These are phyloP conservation scores for Rhytidiadelphus loreus DNA, from an alignment of 225 moss, liverwort and hornwort species.

Conservation along the genomic window DNA sequence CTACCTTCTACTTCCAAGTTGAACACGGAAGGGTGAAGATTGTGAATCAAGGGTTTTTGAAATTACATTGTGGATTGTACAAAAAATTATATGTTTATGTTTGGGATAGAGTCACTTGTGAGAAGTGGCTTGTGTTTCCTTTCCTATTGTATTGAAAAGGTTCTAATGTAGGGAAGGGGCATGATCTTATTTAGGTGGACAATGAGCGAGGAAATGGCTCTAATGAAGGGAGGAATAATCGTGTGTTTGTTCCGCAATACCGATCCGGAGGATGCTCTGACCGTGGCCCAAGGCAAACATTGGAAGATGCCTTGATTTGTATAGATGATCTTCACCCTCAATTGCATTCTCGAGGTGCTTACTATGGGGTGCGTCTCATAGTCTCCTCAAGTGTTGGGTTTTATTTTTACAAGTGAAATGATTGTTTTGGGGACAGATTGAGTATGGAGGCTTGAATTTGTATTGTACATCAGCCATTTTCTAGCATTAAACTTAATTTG, in stretches of 20 bases:
- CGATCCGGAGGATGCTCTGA: constrained; percentile 76
- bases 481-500: not conserved
- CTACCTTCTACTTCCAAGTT: not conserved
- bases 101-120: not conserved
- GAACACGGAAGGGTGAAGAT: not conserved
- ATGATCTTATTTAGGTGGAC: constrained; percentile 2
- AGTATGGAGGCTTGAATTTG: not conserved
- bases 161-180: not conserved
- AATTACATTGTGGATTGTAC: not conserved
- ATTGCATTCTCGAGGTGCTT: constrained; percentile 43
- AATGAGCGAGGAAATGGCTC: not conserved
- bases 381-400: not conserved
- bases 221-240: not conserved
- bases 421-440: not conserved
- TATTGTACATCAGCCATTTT: not conserved
- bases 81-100: not conserved
- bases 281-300: constrained; percentile 41
- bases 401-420: not conserved
- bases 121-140: not conserved
- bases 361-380: constrained; percentile 62
- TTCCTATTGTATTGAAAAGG: not conserved
- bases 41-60: not conserved
- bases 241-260: constrained; percentile 45
- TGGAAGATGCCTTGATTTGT: constrained; percentile 69
- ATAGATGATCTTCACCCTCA: constrained; percentile 59